A percentile compares a stretch with the other conserved stretches of the same genome.
phyloP scores from a whole-genome alignment of 495 filamentous ascomycete species.

The Halenospora varia region DNA sequence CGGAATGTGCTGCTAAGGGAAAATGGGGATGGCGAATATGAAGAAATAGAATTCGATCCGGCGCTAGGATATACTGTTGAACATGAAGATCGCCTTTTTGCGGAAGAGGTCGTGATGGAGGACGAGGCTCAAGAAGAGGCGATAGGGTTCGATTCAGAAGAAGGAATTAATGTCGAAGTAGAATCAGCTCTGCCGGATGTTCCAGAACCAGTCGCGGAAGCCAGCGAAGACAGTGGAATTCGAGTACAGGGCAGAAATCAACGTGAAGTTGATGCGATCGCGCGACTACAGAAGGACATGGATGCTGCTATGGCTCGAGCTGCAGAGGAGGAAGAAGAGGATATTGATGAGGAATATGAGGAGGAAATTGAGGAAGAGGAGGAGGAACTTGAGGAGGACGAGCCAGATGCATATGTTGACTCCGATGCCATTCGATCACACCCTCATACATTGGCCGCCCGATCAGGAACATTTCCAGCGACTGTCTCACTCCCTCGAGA shows the following conservation, averaged over 20 bases:
- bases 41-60: constrained; percentile 52
- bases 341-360: constrained; percentile 26
- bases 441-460: constrained; percentile 57
- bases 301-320: constrained; percentile 42
- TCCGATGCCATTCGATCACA: constrained; percentile 51
- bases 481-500: constrained; percentile 67
- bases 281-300: constrained; percentile 48
- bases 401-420: constrained; percentile 29
- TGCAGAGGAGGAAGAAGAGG: constrained; percentile 41
- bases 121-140: neutral
- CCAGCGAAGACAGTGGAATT: constrained; percentile 15
- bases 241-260: constrained; percentile 41
- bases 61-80: constrained; percentile 20
- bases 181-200: constrained; percentile 1
- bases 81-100: neutral
- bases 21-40: constrained; percentile 53
- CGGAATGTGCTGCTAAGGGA: constrained; percentile 46
- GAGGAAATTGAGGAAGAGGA: constrained; percentile 36
- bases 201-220: constrained; percentile 22
- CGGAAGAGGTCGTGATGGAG: neutral
- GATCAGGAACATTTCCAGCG: constrained; percentile 61
- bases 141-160: neutral
- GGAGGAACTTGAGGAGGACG: constrained; percentile 34
- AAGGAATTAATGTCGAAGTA: no score
- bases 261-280: constrained; percentile 45